These are phyloP conservation scores for Rhodotorula sp. DNA, from an alignment of 1,284 basidiomycete species.

Conservation along the genomic window DNA sequence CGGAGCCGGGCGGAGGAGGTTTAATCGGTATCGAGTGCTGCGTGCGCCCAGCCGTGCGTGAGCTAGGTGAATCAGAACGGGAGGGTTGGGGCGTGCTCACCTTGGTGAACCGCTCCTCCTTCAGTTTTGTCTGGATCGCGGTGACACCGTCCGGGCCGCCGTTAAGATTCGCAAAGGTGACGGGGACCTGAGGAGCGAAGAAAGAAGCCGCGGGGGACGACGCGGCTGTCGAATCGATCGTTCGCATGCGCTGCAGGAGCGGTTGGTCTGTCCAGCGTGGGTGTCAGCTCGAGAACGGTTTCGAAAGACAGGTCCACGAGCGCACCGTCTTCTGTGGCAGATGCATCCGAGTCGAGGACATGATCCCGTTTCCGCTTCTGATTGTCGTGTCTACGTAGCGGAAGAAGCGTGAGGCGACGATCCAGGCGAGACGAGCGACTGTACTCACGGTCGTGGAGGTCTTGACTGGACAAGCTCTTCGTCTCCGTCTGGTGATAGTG, in stretches of 20 bases:
- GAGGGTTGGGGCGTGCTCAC: neutral
- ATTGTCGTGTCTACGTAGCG: constrained; percentile 23
- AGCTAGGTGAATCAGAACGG: neutral
- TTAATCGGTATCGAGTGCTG: constrained; percentile 48
- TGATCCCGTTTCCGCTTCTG: constrained; percentile 38
- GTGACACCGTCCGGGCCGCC: neutral
- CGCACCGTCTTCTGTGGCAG: constrained; percentile 24
- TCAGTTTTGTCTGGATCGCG: constrained; percentile 22
- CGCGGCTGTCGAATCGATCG: constrained; percentile 13
- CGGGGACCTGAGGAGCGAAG: neutral
- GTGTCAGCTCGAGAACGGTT: neutral
- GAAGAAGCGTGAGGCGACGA: fast-evolving
- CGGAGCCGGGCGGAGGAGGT: constrained; percentile 41
- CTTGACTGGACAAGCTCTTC: constrained; percentile 30
- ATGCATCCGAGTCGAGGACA: constrained; percentile 36
- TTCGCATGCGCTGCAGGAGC: constrained; percentile 24
- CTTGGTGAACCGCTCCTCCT: constrained; percentile 35
- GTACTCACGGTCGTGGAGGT: constrained; percentile 24
- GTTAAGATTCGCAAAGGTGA: neutral
- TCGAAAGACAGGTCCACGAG: neutral
- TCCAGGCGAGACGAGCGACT: too few species aligned
- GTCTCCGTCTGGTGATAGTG: constrained; percentile 20
- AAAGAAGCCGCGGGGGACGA: constrained; percentile 1
- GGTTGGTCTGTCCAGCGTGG: constrained; percentile 9
- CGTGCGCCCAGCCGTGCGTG: constrained; percentile 46